Evolutionary conservation across 192 early-diverging fungal species (phyloP), one percentile per base, ranked within the genome.

Genomic region (Mycoemilia scoparia): DNA sequence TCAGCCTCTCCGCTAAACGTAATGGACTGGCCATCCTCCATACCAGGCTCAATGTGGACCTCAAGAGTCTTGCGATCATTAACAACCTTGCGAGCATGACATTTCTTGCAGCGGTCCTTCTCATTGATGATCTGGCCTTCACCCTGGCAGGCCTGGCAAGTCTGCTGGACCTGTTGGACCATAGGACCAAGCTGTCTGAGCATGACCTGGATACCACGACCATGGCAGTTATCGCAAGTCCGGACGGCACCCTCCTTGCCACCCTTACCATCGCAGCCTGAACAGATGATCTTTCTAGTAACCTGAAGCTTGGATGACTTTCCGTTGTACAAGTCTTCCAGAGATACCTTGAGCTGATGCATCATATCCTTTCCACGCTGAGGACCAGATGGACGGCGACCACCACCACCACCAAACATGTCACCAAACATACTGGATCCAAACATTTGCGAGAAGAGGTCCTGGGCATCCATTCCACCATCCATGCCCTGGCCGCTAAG

Each of bases 141-240:
- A 38, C 88, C 96, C 33, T 71, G 63, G 65, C 96, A 99, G 28
- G 77, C 74, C 21, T 62, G 63, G 65, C 96, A 99, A 18, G 86
- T 74, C 55, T 93, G 87, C 60, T 99, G 96, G 65, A 96, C 85
- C 68, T 96, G 96, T 71, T 99, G 96, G 38, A 99, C 79, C 92
- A 99, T 96, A 13, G 96, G 96, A 16, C 96, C 96, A 66, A 99
- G 80, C 54, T 96, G 88, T 31, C 92, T 68, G 39, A 92, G 67
- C 37, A 79, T 73, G 16, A 91, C 64, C 60, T 79, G 81, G 39
- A 92, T 64, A 66, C 96, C 96, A 35, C 78, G 73, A 24, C 96
- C 96, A 24, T 76, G 49, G 69, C 96, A 99, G 15, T 60, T 70
- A 16, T 34, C 26, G 57, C 96, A 99, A 18, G 70, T 59, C 66